phyloP scores from a whole-genome alignment of 2,329 filamentous ascomycete species.

The Scedosporium aurantiacum region DNA sequence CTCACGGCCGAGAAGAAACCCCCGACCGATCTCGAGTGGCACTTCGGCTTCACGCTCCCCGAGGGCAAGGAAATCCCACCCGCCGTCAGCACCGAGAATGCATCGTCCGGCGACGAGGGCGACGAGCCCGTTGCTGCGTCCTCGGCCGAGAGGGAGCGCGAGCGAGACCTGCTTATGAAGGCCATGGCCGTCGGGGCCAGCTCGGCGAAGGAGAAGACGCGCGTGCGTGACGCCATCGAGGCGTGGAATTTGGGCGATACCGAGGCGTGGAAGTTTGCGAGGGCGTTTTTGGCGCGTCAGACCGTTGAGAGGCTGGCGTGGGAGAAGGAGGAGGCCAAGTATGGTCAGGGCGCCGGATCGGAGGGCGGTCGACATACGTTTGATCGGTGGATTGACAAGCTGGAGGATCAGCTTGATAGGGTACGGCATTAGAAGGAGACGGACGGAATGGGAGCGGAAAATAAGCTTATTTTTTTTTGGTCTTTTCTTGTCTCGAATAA shows the following conservation, averaged over 20 bases:
- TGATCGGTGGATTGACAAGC: constrained; percentile 25
- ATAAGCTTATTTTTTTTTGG: constrained; percentile 2
- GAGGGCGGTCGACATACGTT: constrained; percentile 28
- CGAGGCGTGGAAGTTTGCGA: constrained; percentile 65
- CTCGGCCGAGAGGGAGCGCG: constrained; percentile 40
- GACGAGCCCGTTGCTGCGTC: constrained; percentile 27
- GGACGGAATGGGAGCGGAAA: constrained; percentile 3
- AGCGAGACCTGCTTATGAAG: constrained; percentile 43
- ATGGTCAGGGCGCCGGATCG: constrained; percentile 48
- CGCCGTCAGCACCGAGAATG: constrained; percentile 28
- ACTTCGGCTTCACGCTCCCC: constrained; percentile 76
- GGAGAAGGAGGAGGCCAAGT: constrained; percentile 59
- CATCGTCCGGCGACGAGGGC: neutral
- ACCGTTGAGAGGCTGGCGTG: constrained; percentile 54
- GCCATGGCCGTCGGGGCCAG: constrained; percentile 36
- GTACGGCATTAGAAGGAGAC: constrained; percentile 7
- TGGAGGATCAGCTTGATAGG: constrained; percentile 10
- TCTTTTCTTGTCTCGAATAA: neutral
- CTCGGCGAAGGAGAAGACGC: constrained; percentile 30
- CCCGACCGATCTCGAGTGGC: constrained; percentile 71
- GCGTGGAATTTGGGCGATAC: constrained; percentile 62
- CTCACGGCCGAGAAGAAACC: constrained; percentile 57
- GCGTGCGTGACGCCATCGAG: constrained; percentile 44
- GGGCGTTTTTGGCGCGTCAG: constrained; percentile 54
- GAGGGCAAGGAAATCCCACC: constrained; percentile 45